Percentiles rank a stretch among this genome's conserved stretches.
Evolutionary conservation across 73 alveolate species (phyloP).

Genomic region (Symbiodinium pilosum): DNA sequence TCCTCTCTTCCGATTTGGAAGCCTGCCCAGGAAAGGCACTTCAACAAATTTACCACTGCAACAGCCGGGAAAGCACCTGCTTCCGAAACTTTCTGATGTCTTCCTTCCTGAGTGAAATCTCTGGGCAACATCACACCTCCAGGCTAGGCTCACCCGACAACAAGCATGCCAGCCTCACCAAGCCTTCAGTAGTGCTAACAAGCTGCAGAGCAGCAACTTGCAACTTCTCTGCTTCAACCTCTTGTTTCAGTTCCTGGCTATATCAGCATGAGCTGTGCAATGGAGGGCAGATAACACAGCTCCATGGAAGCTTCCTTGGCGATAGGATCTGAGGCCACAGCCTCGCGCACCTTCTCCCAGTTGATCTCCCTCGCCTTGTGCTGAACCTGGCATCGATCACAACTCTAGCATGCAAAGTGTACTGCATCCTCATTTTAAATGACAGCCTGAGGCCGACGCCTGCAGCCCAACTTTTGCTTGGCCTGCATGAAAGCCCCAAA

Average conservation of each 20-base stretch:
- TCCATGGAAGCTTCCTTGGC: too few species aligned
- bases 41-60: too few species aligned
- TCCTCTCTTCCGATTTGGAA: background rate
- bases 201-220: background rate
- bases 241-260: background rate
- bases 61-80: background rate
- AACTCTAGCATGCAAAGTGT: background rate
- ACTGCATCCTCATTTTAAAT: background rate
- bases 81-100: background rate
- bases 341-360: background rate
- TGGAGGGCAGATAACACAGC: too few species aligned
- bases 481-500: background rate
- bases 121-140: too few species aligned
- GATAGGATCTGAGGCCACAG: background rate
- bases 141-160: too few species aligned
- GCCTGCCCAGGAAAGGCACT: background rate
- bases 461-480: background rate
- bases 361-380: slow-evolving; percentile 7
- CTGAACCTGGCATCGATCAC: background rate
- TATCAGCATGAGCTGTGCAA: too few species aligned
- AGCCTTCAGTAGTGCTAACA: too few species aligned
- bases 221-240: background rate
- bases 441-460: background rate
- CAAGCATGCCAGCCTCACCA: too few species aligned
- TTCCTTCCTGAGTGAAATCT: background rate